Conservation (phyloP, 257 asterid genomes). For the Gentiana dahurica region DNA sequence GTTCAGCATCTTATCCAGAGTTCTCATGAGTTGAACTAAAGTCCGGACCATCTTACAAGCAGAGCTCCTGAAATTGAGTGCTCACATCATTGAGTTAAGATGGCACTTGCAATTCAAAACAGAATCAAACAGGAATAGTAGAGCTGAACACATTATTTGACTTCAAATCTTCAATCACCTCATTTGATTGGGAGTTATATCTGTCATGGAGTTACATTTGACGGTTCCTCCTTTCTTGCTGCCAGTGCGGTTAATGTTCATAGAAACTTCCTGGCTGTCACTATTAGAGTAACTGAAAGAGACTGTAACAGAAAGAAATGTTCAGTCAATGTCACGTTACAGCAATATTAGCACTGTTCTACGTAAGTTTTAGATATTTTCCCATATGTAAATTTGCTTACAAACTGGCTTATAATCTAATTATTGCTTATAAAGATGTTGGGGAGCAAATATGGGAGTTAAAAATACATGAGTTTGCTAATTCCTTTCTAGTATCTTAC, state of each 20-base stretch:
- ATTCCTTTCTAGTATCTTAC: slow-evolving; percentile 30
- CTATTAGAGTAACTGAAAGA: slow-evolving; percentile 80
- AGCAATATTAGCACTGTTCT: too few species aligned
- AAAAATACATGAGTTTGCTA: too few species aligned
- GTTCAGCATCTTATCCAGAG: slow-evolving; percentile 91
- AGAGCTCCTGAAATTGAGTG: slow-evolving; percentile 52
- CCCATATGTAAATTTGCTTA: too few species aligned
- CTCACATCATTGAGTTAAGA: too few species aligned
- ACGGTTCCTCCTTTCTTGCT: slow-evolving; percentile 69
- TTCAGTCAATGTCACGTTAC: too few species aligned
- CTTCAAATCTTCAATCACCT: slow-evolving; percentile 28
- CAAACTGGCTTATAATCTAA: too few species aligned
- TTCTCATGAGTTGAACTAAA: slow-evolving; percentile 80
- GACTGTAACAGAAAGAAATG: slow-evolving; percentile 36
- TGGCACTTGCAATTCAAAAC: too few species aligned
- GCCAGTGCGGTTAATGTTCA: slow-evolving; percentile 81
- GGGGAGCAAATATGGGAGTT: too few species aligned
- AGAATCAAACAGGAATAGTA: too few species aligned
- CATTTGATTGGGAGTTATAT: slow-evolving; percentile 86
- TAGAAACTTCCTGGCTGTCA: slow-evolving; percentile 79
- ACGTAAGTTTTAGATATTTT: too few species aligned
- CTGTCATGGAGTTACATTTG: slow-evolving; percentile 53
- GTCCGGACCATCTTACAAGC: slow-evolving; percentile 96
- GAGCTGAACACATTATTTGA: too few species aligned
- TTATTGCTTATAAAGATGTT: too few species aligned